Conservation (phyloP, 805 yeast species). For the Pichia pseudocactophila region DNA sequence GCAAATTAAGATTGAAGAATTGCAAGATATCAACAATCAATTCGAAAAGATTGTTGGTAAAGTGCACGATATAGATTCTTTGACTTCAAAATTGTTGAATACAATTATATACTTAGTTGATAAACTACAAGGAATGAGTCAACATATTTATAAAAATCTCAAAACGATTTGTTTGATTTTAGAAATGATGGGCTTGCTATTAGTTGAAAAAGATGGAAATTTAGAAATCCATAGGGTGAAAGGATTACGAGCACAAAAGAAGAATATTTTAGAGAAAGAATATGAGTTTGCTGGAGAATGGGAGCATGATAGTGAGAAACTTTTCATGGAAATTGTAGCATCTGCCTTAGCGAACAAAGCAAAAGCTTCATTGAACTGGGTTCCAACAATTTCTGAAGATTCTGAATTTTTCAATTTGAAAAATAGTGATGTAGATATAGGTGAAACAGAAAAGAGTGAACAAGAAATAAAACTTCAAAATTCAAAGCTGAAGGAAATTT, state of each 20-base stretch:
- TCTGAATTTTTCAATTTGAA: constrained; percentile 1
- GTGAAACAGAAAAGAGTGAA: neutral
- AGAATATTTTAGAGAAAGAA: constrained; percentile 16
- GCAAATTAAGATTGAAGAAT: constrained; percentile 35
- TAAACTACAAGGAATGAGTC: constrained; percentile 37
- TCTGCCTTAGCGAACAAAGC: constrained; percentile 6
- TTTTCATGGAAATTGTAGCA: constrained; percentile 12
- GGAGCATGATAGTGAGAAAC: neutral
- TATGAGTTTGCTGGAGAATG: constrained; percentile 1
- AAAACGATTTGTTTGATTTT: constrained; percentile 46
- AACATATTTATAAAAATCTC: constrained; percentile 29
- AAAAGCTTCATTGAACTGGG: constrained; percentile 6
- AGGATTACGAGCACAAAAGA: constrained; percentile 51
- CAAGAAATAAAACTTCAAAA: constrained; percentile 13
- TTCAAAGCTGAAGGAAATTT: constrained; percentile 1
- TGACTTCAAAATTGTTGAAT: constrained; percentile 14
- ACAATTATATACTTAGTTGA: constrained; percentile 19
- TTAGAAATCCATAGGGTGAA: constrained; percentile 65
- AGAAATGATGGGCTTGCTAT: constrained; percentile 70
- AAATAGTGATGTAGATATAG: neutral
- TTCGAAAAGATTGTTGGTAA: constrained; percentile 21
- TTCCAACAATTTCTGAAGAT: constrained; percentile 1
- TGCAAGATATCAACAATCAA: constrained; percentile 34
- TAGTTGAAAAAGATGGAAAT: constrained; percentile 33
- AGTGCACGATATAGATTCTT: constrained; percentile 18